These are phyloP conservation scores for Hydrangea macrophylla DNA, from an alignment of 148 eudicot genomes.

Conservation along the genomic window DNA sequence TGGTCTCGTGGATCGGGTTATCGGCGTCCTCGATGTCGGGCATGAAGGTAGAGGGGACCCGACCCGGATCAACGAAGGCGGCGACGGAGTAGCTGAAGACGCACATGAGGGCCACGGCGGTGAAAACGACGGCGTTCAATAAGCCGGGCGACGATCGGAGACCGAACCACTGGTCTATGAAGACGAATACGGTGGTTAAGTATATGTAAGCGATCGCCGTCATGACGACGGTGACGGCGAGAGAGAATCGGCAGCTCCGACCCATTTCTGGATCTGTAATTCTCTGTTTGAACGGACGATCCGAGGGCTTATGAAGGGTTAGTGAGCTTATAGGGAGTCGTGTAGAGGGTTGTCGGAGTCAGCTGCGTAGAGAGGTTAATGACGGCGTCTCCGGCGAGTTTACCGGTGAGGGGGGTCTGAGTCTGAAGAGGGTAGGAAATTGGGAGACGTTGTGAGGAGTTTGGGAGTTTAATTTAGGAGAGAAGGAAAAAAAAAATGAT, in stretches of 20 bases:
- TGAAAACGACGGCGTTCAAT: conserved; percentile 59
- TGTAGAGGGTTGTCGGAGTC: conserved; percentile 19
- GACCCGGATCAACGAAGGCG: conserved; percentile 75
- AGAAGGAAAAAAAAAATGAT: too few species aligned
- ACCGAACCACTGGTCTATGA: conserved; percentile 86
- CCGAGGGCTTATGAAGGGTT: background rate
- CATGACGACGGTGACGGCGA: conserved; percentile 52
- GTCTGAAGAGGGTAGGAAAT: too few species aligned
- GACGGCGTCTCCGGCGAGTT: conserved; percentile 10
- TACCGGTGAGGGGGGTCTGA: too few species aligned
- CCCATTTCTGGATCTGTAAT: conserved; percentile 29
- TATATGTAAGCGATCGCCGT: conserved; percentile 62
- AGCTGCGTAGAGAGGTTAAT: conserved; percentile 22
- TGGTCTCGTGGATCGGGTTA: conserved; percentile 79
- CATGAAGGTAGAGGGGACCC: conserved; percentile 60
- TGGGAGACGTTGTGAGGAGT: too few species aligned
- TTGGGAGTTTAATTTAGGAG: too few species aligned
- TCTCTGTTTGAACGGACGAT: background rate
- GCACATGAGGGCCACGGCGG: conserved; percentile 52
- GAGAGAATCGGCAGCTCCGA: conserved; percentile 41
- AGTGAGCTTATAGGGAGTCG: background rate
- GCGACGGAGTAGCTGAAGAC: conserved; percentile 55
- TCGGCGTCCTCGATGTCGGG: conserved; percentile 79
- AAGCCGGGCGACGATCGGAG: conserved; percentile 81
- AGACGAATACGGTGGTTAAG: conserved; percentile 59